phyloP scores from a whole-genome alignment of 768 basidiomycete species.

The Royoungia palumana region DNA sequence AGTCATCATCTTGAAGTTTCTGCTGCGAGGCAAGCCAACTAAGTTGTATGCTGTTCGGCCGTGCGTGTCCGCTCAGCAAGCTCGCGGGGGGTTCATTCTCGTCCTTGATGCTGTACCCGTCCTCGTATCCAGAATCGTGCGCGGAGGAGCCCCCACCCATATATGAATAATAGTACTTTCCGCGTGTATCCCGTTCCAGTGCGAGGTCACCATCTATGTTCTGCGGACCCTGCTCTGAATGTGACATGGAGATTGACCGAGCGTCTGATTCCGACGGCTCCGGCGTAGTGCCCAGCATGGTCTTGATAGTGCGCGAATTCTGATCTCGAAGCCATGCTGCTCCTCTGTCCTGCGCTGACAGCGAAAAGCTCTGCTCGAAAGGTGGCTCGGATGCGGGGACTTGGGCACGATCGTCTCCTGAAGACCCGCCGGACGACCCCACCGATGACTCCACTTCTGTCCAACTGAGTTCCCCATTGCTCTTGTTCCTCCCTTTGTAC shows the following conservation, averaged over 20 bases:
- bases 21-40: constrained; percentile 62
- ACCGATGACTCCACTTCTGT: constrained; percentile 47
- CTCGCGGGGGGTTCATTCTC: constrained; percentile 28
- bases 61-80: constrained; percentile 35
- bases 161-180: constrained; percentile 78
- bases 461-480: constrained; percentile 41
- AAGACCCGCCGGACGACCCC: constrained; percentile 37
- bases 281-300: constrained; percentile 54
- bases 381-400: constrained; percentile 36
- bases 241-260: constrained; percentile 37
- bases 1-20: constrained; percentile 25
- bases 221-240: constrained; percentile 32
- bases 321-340: constrained; percentile 84
- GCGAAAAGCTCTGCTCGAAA: constrained; percentile 37
- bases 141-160: constrained; percentile 46
- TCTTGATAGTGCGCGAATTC: constrained; percentile 59
- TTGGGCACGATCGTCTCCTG: constrained; percentile 52
- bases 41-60: constrained; percentile 67
- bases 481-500: constrained; percentile 55
- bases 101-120: constrained; percentile 37
- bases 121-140: constrained; percentile 56
- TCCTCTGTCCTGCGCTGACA: constrained; percentile 61
- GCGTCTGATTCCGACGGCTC: constrained; percentile 58
- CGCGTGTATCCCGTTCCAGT: constrained; percentile 61
- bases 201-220: constrained; percentile 59